phyloP scores from a whole-genome alignment of 2,329 filamentous ascomycete species.

The Xylariaceae sp. region DNA sequence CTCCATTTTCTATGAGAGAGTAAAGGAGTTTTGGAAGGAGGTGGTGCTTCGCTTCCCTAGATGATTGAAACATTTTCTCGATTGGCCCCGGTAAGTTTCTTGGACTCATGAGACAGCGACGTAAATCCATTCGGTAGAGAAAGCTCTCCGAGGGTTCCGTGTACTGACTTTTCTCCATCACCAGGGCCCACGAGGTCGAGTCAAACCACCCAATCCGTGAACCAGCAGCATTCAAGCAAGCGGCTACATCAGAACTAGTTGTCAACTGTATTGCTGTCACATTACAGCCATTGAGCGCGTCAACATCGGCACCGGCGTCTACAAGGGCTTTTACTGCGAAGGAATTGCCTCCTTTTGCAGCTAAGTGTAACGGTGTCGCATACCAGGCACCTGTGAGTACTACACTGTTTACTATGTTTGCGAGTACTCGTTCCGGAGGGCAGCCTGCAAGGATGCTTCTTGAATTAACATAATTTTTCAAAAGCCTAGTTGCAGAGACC shows the following conservation, averaged over 20 bases:
- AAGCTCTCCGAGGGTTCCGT: not conserved
- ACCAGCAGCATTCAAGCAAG: not conserved
- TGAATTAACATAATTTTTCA: not conserved
- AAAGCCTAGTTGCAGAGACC: not conserved
- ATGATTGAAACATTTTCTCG: too few species aligned
- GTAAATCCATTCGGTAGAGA: too few species aligned
- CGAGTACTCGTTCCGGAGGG: not conserved
- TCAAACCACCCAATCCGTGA: slow-evolving; percentile 7
- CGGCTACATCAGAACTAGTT: not conserved
- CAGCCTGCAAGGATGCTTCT: not conserved
- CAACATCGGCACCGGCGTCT: slow-evolving; percentile 4
- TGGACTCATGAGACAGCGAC: not conserved
- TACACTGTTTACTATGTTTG: not conserved
- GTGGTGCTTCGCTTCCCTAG: too few species aligned
- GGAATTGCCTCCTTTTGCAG: not conserved
- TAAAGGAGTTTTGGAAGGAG: not conserved
- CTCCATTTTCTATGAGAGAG: not conserved
- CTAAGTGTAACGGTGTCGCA: not conserved
- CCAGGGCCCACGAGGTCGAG: not conserved
- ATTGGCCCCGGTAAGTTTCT: not conserved
- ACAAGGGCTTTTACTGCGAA: not conserved
- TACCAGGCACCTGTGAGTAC: too few species aligned
- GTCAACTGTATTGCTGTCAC: not conserved
- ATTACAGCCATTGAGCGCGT: not conserved
- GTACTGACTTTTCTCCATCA: too few species aligned